These are phyloP conservation scores for Colletotrichum cuscutae DNA, from an alignment of 2,329 filamentous ascomycete genomes.

Conservation along the genomic window DNA sequence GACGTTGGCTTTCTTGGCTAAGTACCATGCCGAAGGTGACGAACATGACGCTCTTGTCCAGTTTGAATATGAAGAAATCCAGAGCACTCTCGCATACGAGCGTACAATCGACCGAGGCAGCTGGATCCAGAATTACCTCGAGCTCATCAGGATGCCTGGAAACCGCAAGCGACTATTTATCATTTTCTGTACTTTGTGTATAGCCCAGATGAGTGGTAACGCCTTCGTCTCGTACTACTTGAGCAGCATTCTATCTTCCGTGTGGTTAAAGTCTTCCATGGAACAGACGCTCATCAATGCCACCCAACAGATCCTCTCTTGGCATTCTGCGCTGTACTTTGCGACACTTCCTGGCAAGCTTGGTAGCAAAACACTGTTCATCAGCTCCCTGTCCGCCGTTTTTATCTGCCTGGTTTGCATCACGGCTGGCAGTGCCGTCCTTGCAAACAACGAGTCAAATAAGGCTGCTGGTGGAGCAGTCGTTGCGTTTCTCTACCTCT, in stretches of 20 bases:
- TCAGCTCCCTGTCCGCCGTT: conserved; percentile 46
- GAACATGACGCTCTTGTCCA: conserved; percentile 48
- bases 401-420: conserved; percentile 47
- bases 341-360: conserved; percentile 41
- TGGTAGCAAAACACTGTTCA: conserved; percentile 46
- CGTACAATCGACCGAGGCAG: conserved; percentile 28
- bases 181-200: conserved; percentile 38
- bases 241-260: conserved; percentile 44
- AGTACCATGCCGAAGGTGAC: conserved; percentile 44
- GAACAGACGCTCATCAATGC: conserved; percentile 52
- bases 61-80: conserved; percentile 53
- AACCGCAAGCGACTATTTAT: conserved; percentile 42
- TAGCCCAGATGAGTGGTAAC: conserved; percentile 42
- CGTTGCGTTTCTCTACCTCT: conserved; percentile 47
- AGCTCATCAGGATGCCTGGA: conserved; percentile 39
- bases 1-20: conserved; percentile 31
- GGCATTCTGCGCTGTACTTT: conserved; percentile 9
- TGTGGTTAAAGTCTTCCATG: conserved; percentile 43
- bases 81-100: conserved; percentile 38
- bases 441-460: conserved; percentile 30
- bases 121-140: conserved; percentile 44
- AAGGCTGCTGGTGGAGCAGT: conserved; percentile 40
- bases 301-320: conserved; percentile 36
- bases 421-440: conserved; percentile 47
- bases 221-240: conserved; percentile 53